Evolutionary conservation across 352 stramenopile genomes (phyloP), one percentile per base, ranked within the genome.

Genomic region (Blastocystis sp.): DNA sequence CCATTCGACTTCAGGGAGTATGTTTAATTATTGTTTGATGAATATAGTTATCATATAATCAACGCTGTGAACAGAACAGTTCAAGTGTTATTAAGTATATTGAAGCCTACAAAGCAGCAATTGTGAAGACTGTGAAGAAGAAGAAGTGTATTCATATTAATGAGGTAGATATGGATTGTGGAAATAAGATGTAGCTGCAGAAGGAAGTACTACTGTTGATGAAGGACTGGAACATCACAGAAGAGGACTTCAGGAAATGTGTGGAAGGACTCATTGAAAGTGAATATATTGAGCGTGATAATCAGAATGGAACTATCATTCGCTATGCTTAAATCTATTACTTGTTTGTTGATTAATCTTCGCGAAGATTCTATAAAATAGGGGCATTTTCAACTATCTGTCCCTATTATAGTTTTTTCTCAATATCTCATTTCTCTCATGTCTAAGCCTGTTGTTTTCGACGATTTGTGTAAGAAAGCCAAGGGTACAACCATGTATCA

Each of bases 401-500:
- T 21, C 32, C 37, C 39, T 51, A 29, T 58, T 24, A 75, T 57
- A 21, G 19, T 12, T 58, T 56, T 37, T 37, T 54, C n/a, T 54
- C 66, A 78, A 58, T 56, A 42, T 58, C 35, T 58, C 37, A n/a
- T 78, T 59, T 0, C 6, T 39, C 19, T 46, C 4, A 78, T 78
- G 66, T 54, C 66, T 16, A 57, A 35, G 2, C 66, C 39, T 14
- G 9, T 27, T 27, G n/a, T 59, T 21, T 78, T 78, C 27, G 66
- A 78, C 32, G 66, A 78, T 78, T 39, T 75, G 12, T 75, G 14
- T 43, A 75, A 75, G 65, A 46, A 46, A 7, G 65, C 65, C 14
- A 51, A 7, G 6, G 65, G 65, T 75, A 29, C 6, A 2, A 14
- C 6, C 24, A 24, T 14, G 12, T 5, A 24, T 54, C 12, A 4